Base-by-base conservation (phyloP, 192 early-diverging fungal species). In the Martensiomyces pterosporus region DNA sequence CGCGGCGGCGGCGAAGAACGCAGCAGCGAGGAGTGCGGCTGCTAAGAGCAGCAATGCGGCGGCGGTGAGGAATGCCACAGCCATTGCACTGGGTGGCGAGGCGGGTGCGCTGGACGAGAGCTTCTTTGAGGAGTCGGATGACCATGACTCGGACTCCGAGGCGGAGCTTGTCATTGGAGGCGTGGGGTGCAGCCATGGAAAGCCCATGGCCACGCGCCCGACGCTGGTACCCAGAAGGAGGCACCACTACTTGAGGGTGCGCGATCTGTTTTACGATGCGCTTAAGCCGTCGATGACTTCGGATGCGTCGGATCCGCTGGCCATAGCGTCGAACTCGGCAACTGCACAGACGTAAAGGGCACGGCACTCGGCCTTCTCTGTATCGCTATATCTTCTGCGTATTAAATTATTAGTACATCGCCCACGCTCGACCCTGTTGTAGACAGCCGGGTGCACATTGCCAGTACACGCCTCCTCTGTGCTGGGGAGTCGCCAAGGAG, bases 191-290 rank as follows among this genome's bases (percentile, higher is more conserved):
- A 80, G 82, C 26, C 77, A 74, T 9, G 85, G 85, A 9, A 65
- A 55, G 15, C 88, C 89, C 1, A 51, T 92, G 52, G 86, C 83
- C 4, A 52, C 60, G 26, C 62, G 73, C 9, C 59, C 76, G 3
- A 58, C 55, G 50, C 67, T 74, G n/a, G 74, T 81, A 47, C 62
- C 80, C 24, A 67, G 80, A 14, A 63, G 85, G 25, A 77, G 79
- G 13, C 79, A 80, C 42, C 79, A 79, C 35, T 83, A 80, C 34
- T 50, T 81, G 42, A 60, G 80, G 8, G 67, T 87, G 26, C 68
- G 83, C 27, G 83, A 87, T 38, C 57, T 85, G 43, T 79, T 87
- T 21, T 55, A 80, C 22, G 85, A 85, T 57, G 83, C 85, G 6
- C 71, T 87, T 32, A 80, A 64, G 22, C 60, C 69, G 24, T 44